These are phyloP conservation scores for Monosporascus sp. DNA, from an alignment of 2,329 filamentous ascomycete genomes.

Conservation along the genomic window DNA sequence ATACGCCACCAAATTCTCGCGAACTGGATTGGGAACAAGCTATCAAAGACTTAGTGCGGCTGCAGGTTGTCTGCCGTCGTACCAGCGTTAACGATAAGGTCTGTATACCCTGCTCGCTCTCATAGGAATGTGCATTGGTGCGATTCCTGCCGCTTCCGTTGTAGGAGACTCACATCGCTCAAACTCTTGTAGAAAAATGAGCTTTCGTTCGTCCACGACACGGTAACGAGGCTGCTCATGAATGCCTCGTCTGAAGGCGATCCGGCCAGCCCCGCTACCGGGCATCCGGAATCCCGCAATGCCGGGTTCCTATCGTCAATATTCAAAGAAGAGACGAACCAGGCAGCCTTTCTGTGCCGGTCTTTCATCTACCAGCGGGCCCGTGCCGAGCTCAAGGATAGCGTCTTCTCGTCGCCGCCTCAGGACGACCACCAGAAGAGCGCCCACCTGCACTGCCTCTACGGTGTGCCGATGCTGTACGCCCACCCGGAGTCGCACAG, in stretches of 20 bases:
- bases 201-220: constrained; percentile 42
- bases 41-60: constrained; percentile 37
- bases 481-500: constrained; percentile 22
- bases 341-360: constrained; percentile 56
- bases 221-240: constrained; percentile 40
- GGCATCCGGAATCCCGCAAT: constrained; percentile 43
- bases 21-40: constrained; percentile 38
- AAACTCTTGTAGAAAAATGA: constrained; percentile 31
- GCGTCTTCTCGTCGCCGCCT: constrained; percentile 24
- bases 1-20: constrained; percentile 31
- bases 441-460: constrained; percentile 66
- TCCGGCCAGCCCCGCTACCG: constrained; percentile 26
- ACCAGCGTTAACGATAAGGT: constrained; percentile 35
- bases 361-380: constrained; percentile 60
- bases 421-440: constrained; percentile 53
- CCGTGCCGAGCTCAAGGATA: constrained; percentile 29
- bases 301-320: constrained; percentile 37
- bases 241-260: constrained; percentile 34
- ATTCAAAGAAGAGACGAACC: constrained; percentile 44
- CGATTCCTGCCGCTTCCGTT: no score
- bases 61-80: constrained; percentile 38
- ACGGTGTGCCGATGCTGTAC: constrained; percentile 53
- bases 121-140: background rate
- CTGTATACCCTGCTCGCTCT: constrained; percentile 1
- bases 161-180: background rate